phyloP scores from a whole-genome alignment of 2,329 filamentous ascomycete species.

The Colletotrichum acutatum region DNA sequence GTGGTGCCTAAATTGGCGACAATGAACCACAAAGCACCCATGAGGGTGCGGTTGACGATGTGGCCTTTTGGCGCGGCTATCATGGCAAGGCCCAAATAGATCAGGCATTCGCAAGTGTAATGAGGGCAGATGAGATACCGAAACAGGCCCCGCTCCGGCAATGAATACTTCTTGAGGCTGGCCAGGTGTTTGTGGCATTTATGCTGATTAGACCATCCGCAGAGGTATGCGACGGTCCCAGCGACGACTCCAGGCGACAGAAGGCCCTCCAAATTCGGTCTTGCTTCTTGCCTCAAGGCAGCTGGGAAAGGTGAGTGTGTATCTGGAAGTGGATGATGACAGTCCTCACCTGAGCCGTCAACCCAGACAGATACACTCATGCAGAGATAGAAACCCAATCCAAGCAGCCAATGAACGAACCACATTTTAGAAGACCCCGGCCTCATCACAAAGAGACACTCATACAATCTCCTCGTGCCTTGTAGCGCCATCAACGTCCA shows the following conservation, averaged over 20 bases:
- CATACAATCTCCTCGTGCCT: conserved; percentile 78
- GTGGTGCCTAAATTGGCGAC: conserved; percentile 84
- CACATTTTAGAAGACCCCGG: conserved; percentile 84
- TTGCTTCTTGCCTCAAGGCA: not conserved
- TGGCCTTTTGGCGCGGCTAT: conserved; percentile 75
- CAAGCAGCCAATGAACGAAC: conserved; percentile 84
- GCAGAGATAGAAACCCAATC: conserved; percentile 79
- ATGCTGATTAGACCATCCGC: conserved; percentile 80
- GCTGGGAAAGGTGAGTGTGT: conserved; percentile 10
- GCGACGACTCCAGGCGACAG: conserved; percentile 55
- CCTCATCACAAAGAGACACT: conserved; percentile 74
- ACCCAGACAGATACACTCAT: conserved; percentile 85
- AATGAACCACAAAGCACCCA: conserved; percentile 79
- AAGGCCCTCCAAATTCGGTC: not conserved
- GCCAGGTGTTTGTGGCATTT: conserved; percentile 77
- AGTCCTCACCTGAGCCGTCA: conserved; percentile 75
- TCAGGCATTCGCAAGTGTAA: conserved; percentile 87
- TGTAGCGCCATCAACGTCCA: conserved; percentile 83
- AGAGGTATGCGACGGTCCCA: conserved; percentile 72
- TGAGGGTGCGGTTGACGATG: conserved; percentile 77
- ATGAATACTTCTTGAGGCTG: conserved; percentile 81
- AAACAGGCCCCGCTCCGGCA: conserved; percentile 81
- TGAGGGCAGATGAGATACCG: conserved; percentile 82
- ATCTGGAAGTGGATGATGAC: not conserved
- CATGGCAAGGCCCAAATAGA: conserved; percentile 84